Percentiles rank a stretch among this genome's conserved stretches.
Conservation (phyloP, 345 rosid species). For the Brassica nigra region DNA sequence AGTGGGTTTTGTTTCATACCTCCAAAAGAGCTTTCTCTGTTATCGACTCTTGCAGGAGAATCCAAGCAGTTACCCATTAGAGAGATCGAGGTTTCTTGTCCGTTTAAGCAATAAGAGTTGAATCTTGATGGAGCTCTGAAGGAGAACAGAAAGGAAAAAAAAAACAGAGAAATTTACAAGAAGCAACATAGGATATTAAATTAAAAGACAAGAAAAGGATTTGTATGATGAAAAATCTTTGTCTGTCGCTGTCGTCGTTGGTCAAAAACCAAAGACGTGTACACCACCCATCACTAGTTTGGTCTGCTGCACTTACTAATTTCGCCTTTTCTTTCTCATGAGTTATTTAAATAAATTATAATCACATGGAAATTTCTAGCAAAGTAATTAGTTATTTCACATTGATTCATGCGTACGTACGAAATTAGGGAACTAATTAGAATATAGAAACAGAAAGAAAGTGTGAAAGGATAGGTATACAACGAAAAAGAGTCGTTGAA, state of each 20-base stretch:
- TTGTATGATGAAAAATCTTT: conserved; percentile 17
- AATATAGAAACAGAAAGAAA: neutral
- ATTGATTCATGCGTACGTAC: neutral
- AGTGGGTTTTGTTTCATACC: conserved; percentile 25
- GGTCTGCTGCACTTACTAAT: conserved; percentile 17
- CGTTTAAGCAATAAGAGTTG: neutral
- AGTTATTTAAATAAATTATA: conserved; percentile 1
- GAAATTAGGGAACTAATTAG: neutral
- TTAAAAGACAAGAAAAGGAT: conserved; percentile 15
- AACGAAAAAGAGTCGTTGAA: neutral
- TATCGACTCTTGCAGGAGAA: conserved; percentile 61
- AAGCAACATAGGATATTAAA: conserved; percentile 29
- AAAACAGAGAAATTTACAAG: conserved; percentile 18
- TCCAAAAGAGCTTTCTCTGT: conserved; percentile 50
- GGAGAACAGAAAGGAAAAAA: neutral
- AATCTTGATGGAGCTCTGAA: conserved; percentile 15
- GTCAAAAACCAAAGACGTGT: conserved; percentile 39
- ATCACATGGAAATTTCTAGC: conserved; percentile 19
- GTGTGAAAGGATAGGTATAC: neutral
- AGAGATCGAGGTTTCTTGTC: conserved; percentile 7
- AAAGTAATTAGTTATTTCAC: neutral
- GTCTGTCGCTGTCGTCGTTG: conserved; percentile 25
- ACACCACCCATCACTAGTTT: conserved; percentile 29
- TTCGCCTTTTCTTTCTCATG: conserved; percentile 1
- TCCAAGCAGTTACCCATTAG: conserved; percentile 69